Evolutionary conservation across 2,329 filamentous ascomycete species (phyloP).

Genomic region (Akanthomyces dipterigenus): DNA sequence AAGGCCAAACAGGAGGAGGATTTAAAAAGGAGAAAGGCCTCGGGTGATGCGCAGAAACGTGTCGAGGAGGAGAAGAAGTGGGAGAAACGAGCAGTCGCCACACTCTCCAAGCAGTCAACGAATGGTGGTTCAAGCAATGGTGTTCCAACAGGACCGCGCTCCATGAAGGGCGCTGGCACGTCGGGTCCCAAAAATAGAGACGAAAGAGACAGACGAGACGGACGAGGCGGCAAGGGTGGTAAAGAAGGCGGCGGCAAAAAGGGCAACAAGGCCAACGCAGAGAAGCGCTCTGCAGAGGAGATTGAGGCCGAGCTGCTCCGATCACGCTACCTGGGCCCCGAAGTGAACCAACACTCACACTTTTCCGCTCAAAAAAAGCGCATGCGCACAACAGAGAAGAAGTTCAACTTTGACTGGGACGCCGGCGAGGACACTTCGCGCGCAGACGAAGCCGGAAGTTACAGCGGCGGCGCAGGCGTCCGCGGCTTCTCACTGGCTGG

Average conservation of each 20-base stretch:
- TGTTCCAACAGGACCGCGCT: constrained; percentile 63
- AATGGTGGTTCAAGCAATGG: constrained; percentile 18
- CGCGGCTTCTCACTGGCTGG: constrained; percentile 37
- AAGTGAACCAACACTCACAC: constrained; percentile 71
- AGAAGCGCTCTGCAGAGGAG: constrained; percentile 45
- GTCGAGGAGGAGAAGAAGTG: constrained; percentile 53
- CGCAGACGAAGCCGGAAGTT: constrained; percentile 70
- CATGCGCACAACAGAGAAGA: constrained; percentile 84
- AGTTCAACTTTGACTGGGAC: constrained; percentile 99
- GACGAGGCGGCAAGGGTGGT: constrained; percentile 26
- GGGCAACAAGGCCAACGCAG: constrained; percentile 28
- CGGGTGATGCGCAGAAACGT: constrained; percentile 61
- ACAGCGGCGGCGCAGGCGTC: constrained; percentile 34
- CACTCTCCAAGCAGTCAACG: constrained; percentile 19
- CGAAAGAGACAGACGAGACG: constrained; percentile 42
- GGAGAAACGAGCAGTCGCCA: constrained; percentile 23
- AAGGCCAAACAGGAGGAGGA: constrained; percentile 66
- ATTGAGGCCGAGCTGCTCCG: constrained; percentile 69
- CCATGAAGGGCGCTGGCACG: constrained; percentile 39
- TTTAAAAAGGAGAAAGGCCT: constrained; percentile 41
- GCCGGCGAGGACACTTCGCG: constrained; percentile 75
- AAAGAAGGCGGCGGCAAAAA: constrained; percentile 27
- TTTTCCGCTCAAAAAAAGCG: constrained; percentile 97
- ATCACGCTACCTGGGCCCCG: constrained; percentile 84
- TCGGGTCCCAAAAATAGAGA: constrained; percentile 25